Evolutionary conservation across 441 rosid species (phyloP).

Genomic region (Populus tomentosa): DNA sequence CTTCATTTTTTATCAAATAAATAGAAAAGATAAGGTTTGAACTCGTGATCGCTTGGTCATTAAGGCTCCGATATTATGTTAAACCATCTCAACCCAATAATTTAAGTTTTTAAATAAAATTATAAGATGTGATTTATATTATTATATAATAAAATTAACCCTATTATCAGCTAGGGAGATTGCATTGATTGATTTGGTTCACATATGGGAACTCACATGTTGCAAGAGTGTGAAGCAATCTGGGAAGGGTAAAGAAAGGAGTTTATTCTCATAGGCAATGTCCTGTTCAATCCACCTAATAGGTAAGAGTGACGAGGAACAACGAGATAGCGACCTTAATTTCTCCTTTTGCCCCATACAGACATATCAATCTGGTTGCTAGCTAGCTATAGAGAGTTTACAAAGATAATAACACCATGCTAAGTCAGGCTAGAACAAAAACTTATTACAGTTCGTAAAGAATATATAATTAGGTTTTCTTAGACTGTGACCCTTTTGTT

Average conservation of each 20-base stretch:
- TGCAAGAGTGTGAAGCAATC: slow-evolving; percentile 12
- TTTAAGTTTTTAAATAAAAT: too few relatives aligned
- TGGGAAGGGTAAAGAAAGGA: slow-evolving; percentile 32
- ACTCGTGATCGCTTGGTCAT: too few relatives aligned
- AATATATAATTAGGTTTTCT: slow-evolving; percentile 7
- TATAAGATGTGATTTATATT: too few relatives aligned
- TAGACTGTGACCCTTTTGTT: slow-evolving; percentile 26
- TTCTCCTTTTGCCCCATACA: slow-evolving; percentile 19
- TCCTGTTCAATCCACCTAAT: slow-evolving; percentile 52
- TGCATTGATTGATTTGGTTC: slow-evolving; percentile 23
- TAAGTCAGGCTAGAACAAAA: neutral
- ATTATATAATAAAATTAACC: too few relatives aligned
- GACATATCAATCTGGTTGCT: slow-evolving; percentile 19
- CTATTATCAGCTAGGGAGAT: neutral
- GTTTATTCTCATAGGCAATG: slow-evolving; percentile 28
- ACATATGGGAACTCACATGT: slow-evolving; percentile 18
- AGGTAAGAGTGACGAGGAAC: slow-evolving; percentile 42
- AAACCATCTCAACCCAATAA: too few relatives aligned
- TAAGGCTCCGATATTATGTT: too few relatives aligned
- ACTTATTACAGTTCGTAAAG: neutral
- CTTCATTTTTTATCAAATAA: too few relatives aligned
- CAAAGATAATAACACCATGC: neutral
- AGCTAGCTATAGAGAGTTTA: neutral
- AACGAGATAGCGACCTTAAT: slow-evolving; percentile 35
- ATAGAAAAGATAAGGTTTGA: too few relatives aligned